Conservation (phyloP, 2,329 filamentous ascomycete species). For the Claviceps cyperi region DNA sequence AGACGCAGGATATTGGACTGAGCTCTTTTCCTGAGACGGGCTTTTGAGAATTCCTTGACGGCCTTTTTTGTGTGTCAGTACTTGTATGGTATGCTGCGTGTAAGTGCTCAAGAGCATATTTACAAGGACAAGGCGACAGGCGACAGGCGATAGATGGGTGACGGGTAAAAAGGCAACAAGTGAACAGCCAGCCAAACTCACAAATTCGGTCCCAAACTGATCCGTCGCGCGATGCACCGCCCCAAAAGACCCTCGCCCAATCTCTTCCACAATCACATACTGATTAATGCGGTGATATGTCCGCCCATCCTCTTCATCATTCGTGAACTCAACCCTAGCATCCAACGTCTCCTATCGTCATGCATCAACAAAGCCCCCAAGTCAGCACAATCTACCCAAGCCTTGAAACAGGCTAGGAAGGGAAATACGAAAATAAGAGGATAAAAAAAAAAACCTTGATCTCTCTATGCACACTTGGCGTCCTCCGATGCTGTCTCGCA, state of each 20-base stretch:
- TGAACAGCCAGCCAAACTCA: constrained; percentile 29
- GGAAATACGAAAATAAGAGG: background rate
- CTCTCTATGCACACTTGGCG: constrained; percentile 41
- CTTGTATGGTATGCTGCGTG: too few relatives aligned
- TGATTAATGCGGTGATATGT: constrained; percentile 86
- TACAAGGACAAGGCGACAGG: too few relatives aligned
- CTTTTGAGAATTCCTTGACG: constrained; percentile 95
- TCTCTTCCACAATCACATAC: constrained; percentile 86
- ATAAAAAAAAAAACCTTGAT: constrained; percentile 31
- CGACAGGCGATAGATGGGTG: too few relatives aligned
- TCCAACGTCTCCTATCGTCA: constrained; percentile 67
- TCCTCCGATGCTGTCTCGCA: constrained; percentile 41
- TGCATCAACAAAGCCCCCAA: background rate
- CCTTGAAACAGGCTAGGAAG: too few relatives aligned
- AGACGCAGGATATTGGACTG: constrained; percentile 70
- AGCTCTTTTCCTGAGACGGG: constrained; percentile 72
- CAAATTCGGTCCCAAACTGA: constrained; percentile 86
- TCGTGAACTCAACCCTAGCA: constrained; percentile 74
- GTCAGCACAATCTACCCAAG: too few relatives aligned
- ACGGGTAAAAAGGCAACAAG: too few relatives aligned
- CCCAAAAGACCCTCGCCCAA: constrained; percentile 91
- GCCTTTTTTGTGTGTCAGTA: constrained; percentile 39
- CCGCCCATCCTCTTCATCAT: constrained; percentile 67
- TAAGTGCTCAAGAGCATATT: too few relatives aligned
- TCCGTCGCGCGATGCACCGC: constrained; percentile 83